Conservation (phyloP, 352 stramenopile species). For the Elongisporangium anandrum region DNA sequence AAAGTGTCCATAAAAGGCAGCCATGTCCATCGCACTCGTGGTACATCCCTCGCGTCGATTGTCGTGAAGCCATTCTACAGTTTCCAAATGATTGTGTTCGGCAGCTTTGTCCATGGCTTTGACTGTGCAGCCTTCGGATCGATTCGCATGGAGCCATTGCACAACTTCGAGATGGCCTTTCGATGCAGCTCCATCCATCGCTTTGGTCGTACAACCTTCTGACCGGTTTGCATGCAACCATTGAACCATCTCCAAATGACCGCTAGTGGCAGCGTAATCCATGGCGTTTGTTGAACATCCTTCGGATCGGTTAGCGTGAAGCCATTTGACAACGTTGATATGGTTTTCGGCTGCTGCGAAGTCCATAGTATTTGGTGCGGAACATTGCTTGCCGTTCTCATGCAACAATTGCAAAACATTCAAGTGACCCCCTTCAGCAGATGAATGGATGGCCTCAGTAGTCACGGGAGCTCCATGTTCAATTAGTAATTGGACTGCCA, state of each 20-base stretch:
- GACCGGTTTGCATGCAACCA: too few relatives aligned
- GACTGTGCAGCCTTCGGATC: slow-evolving; percentile 8
- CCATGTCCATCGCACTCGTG: slow-evolving; percentile 13
- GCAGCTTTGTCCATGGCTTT: slow-evolving; percentile 12
- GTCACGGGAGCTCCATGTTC: not conserved
- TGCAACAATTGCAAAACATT: slow-evolving; percentile 7
- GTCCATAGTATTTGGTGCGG: slow-evolving; percentile 5
- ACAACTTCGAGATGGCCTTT: slow-evolving; percentile 9
- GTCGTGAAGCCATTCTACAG: slow-evolving; percentile 7
- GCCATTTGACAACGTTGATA: slow-evolving; percentile 9
- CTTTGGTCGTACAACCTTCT: too few relatives aligned
- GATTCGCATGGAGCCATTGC: slow-evolving; percentile 9
- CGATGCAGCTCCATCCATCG: slow-evolving; percentile 7
- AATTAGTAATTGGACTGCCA: too few relatives aligned
- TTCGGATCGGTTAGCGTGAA: slow-evolving; percentile 9
- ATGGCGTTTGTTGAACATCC: too few relatives aligned
- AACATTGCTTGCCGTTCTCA: too few relatives aligned
- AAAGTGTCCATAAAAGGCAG: slow-evolving; percentile 22
- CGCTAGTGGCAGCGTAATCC: too few relatives aligned
- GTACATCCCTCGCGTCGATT: slow-evolving; percentile 11
- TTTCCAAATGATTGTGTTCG: slow-evolving; percentile 5
- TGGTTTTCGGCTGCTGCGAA: slow-evolving; percentile 5
- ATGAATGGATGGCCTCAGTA: slow-evolving; percentile 7
- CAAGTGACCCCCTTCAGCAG: slow-evolving; percentile 12
- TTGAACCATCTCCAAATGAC: too few relatives aligned